Evolutionary conservation across 805 yeast genomes (phyloP), one percentile per base, ranked within the genome.

Genomic region (Ascoidea asiatica): DNA sequence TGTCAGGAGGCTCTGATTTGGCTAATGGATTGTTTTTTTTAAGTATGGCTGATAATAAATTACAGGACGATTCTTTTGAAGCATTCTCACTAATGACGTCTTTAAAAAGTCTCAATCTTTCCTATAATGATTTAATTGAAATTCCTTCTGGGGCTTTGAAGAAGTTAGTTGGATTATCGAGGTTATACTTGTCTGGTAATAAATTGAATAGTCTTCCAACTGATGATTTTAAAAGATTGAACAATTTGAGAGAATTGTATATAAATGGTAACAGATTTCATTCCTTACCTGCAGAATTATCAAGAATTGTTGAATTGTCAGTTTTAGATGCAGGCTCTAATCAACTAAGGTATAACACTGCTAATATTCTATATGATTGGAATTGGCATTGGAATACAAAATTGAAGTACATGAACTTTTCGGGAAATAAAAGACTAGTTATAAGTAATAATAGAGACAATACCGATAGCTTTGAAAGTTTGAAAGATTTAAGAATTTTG

Each of bases 341-440:
- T 59, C 81, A 79, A 48, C 67, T 92, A 61, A 84, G 88, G 55
- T 92, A 92, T 61, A 92, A 92, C 54, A 87, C 90, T 45, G 82
- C 92, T 3, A 92, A 92, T 60, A 85, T 88, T 73, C 94, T 92
- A 15, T 90, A 86, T 57, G 98, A 92, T 59, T 92, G 97, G 97
- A 92, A 87, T 62, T 92, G 98, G 98, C 79, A 82, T 53, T 79
- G 79, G 67, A 92, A 92, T 57, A 67, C 72, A 44, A 75, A 77
- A 38, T 67, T 92, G 60, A 77, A 70, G 52, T 88, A 82, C 54
- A 71, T 92, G 57, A 92, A 90, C 59, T 80, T 92, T 46, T 87
- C 97, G 0, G 97, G 97, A 37, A 92, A 92, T 58, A 82, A 83
- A 57, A 72, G 96, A 50, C 77, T 92, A 50, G 97, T 92, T 57